Conservation (phyloP, 176 grass and related monocot species). For the Metroxylon sagu region DNA sequence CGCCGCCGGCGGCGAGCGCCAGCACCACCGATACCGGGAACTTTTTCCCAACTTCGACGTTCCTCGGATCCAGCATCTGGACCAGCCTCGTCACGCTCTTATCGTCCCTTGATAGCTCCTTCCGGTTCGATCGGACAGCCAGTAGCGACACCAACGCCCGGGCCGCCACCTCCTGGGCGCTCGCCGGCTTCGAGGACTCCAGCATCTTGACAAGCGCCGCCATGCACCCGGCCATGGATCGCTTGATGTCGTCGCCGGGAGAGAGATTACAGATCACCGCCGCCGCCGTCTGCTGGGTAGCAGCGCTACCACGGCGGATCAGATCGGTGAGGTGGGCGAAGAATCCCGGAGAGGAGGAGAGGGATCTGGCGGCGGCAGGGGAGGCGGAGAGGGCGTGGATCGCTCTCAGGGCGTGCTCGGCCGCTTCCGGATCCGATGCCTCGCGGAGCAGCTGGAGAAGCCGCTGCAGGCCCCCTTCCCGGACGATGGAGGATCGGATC, state of each 20-base stretch:
- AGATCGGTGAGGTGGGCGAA: constrained; percentile 60
- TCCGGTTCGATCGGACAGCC: constrained; percentile 46
- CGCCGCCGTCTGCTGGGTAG: constrained; percentile 50
- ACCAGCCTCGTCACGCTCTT: constrained; percentile 64
- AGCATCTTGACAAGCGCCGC: constrained; percentile 55
- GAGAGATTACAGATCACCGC: constrained; percentile 48
- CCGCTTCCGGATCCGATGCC: constrained; percentile 45
- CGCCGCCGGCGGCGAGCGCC: constrained; percentile 53
- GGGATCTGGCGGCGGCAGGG: constrained; percentile 39
- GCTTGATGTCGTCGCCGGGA: constrained; percentile 47
- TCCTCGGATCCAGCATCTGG: constrained; percentile 63
- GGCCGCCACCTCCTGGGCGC: constrained; percentile 56
- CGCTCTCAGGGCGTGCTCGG: constrained; percentile 38
- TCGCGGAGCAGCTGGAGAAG: constrained; percentile 53
- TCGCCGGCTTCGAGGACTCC: constrained; percentile 59
- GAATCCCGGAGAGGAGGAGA: constrained; percentile 54
- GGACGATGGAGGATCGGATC: constrained; percentile 46
- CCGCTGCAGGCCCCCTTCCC: constrained; percentile 46
- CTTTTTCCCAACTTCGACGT: constrained; percentile 60
- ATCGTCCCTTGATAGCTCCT: constrained; percentile 60
- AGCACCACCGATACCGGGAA: constrained; percentile 49
- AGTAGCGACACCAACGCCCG: constrained; percentile 48
- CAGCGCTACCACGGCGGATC: constrained; percentile 37
- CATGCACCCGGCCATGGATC: constrained; percentile 54
- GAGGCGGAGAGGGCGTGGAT: constrained; percentile 45